Evolutionary conservation across 2,329 filamentous ascomycete genomes (phyloP), one percentile per base, ranked within the genome.

Genomic region (Phialophora tarda): DNA sequence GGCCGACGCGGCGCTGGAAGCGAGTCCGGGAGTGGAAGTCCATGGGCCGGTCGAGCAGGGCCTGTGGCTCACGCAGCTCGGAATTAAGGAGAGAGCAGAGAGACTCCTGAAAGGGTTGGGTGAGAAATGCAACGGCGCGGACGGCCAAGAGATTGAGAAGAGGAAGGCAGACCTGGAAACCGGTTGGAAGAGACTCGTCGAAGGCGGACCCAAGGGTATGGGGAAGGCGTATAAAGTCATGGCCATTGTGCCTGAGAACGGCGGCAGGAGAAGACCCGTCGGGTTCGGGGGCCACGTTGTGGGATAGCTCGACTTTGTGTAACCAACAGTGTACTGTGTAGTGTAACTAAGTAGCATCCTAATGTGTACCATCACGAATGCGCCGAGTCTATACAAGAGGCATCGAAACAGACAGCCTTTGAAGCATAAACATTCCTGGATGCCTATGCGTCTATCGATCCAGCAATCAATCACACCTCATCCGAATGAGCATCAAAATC

Each of bases 191-290:
- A 84, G 95, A 68, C 81, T 99, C 59, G 87, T 97, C n/a, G 93
- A 97, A 77, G 84, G 88, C 50, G 89, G 91, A 0, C 90, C 88
- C 1, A 88, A 87, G 59, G 94, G 93, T 0, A 99, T 99, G 95
- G 95, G 95, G 0, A 93, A 89, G 80, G 82, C 97, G 24, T 99
- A 99, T 78, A 97, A 98, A 80, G 93, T 88, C 26, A 84, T 99
- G 84, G 91, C 93, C 12, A 92, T 99, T 73, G 76, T 98, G 73
- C 95, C 95, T 0, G 90, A 93, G 78, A 91, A 91, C 70, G 85
- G 84, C 41, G 89, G 90, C 1, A 84, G 82, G 67, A 87, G 93
- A 73, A 85, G 89, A 66, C 94, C 94, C 1, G 93, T 97, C 62
- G 95, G 95, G 0, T 98, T 99, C 81, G 95, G 95, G 0, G 95